Percentiles rank a stretch among this genome's conserved stretches.
Conservation (phyloP, 108 stramenopile genomes). For the Licmophora abbreviata region DNA sequence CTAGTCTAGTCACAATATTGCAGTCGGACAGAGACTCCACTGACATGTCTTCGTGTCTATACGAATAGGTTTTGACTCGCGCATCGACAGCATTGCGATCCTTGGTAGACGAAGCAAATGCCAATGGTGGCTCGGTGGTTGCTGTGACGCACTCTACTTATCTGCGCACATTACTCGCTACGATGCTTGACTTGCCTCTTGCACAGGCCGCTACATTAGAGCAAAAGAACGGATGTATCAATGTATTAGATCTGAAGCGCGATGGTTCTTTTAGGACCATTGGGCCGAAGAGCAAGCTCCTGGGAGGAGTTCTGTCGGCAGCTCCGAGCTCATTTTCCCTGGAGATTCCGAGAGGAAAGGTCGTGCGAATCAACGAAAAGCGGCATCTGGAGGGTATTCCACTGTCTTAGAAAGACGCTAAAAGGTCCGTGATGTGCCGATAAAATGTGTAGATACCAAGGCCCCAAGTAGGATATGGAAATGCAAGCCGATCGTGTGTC, state of each 20-base stretch:
- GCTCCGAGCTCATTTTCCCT: conserved; percentile 26
- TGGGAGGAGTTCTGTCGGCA: conserved; percentile 36
- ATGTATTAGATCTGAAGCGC: conserved; percentile 54
- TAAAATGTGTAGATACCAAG: background rate
- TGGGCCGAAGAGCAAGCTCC: conserved; percentile 22
- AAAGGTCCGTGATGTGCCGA: background rate
- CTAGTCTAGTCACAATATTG: background rate
- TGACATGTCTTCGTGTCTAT: background rate
- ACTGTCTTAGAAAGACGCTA: background rate
- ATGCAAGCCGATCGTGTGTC: too few relatives aligned
- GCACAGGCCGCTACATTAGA: conserved; percentile 35
- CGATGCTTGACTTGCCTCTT: conserved; percentile 43
- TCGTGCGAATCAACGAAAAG: conserved; percentile 53
- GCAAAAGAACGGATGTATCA: conserved; percentile 53
- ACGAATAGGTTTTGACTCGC: background rate
- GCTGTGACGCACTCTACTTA: conserved; percentile 69
- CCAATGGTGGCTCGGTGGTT: conserved; percentile 12
- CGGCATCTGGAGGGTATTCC: conserved; percentile 45
- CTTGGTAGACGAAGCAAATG: conserved; percentile 14
- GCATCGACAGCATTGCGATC: conserved; percentile 17
- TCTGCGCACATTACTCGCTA: conserved; percentile 43
- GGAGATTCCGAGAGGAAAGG: conserved; percentile 31
- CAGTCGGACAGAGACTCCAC: background rate
- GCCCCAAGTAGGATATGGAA: background rate
- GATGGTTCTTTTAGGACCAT: conserved; percentile 18